phyloP scores from a whole-genome alignment of 2,329 filamentous ascomycete species.

The Aspergillus pseudoviridinutans region DNA sequence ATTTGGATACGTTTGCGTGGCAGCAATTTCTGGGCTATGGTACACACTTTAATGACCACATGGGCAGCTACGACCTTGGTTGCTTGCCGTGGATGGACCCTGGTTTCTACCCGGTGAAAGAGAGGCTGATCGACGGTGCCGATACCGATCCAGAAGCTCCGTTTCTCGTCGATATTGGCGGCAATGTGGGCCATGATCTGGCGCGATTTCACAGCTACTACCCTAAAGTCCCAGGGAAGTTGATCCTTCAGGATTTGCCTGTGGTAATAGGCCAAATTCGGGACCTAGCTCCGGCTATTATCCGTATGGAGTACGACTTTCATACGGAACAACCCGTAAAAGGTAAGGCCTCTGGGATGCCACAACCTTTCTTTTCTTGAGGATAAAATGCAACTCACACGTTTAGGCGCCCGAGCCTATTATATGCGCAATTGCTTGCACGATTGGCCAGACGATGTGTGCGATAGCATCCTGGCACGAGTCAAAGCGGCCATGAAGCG shows the following conservation, averaged over 20 bases:
- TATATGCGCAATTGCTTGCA: no score
- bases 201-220: conserved; percentile 33
- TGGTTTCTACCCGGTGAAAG: conserved; percentile 23
- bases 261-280: conserved; percentile 27
- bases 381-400: no score
- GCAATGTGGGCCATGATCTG: conserved; percentile 40
- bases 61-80: conserved; percentile 16
- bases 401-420: no score
- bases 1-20: no score
- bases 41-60: conserved; percentile 21
- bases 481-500: no score
- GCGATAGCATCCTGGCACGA: no score
- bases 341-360: no score
- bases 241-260: conserved; percentile 48
- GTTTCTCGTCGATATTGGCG: conserved; percentile 42
- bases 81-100: conserved; percentile 19
- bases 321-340: no score
- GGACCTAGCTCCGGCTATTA: no score
- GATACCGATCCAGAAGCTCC: conserved; percentile 8
- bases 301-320: no score
- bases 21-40: conserved; percentile 12
- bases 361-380: no score
- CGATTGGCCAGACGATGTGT: no score
- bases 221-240: conserved; percentile 35
- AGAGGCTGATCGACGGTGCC: conserved; percentile 13